Conservation (phyloP, 768 basidiomycete species). For the Kwoniella mangroviensis region DNA sequence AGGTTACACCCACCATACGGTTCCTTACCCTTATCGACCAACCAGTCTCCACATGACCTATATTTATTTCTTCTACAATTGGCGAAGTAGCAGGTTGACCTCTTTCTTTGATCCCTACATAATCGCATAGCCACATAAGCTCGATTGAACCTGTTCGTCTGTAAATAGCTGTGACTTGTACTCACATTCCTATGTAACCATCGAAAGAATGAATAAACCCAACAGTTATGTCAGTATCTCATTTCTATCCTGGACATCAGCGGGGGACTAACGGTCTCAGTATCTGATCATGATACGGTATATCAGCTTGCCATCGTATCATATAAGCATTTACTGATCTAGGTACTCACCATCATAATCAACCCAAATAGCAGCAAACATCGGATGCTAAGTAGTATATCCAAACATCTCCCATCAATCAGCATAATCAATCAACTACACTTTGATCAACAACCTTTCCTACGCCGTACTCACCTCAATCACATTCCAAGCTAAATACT, state of each 20-base stretch:
- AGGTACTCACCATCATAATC: conserved; percentile 50
- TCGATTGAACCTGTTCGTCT: background rate
- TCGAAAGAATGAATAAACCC: background rate
- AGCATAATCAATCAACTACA: background rate
- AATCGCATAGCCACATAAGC: background rate
- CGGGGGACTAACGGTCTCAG: conserved; percentile 48
- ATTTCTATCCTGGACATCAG: too few relatives aligned
- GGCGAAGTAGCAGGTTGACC: conserved; percentile 58
- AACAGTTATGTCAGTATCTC: too few relatives aligned
- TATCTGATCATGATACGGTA: conserved; percentile 24
- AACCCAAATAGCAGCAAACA: conserved; percentile 58
- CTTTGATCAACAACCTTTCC: background rate
- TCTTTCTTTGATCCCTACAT: conserved; percentile 56
- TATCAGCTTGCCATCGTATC: background rate
- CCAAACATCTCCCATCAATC: background rate
- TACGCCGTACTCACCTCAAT: conserved; percentile 45
- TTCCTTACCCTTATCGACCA: conserved; percentile 57
- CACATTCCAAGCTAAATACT: conserved; percentile 54
- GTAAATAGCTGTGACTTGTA: background rate
- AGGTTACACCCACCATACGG: conserved; percentile 49
- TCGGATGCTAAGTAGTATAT: conserved; percentile 45
- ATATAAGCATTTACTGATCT: too few relatives aligned
- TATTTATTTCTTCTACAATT: conserved; percentile 56
- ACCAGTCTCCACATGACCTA: conserved; percentile 56
- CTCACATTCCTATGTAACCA: conserved; percentile 46